Base-by-base conservation (phyloP, 1,139 yeast genomes). In the Pneumocystis murina region DNA sequence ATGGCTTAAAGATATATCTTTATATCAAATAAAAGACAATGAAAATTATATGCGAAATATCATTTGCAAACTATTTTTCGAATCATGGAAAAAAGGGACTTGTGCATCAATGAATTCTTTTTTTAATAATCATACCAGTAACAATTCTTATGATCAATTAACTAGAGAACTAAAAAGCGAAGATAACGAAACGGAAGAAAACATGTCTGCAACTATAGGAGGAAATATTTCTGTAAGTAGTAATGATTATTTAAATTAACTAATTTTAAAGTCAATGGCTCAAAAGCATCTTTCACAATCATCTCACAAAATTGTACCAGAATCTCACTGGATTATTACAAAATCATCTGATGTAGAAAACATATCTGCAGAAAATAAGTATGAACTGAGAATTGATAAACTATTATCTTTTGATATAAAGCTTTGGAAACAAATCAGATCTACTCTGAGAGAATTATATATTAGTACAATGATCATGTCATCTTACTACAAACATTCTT, bases 401-500 rank as follows among this genome's bases (percentile, higher is more conserved):
- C 57, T 64, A 12, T 61, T 65, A 0, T 81, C 81, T 70, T 79
- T 84, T 72, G 94, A 87, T 73, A 75, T 87, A 55, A 74, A 95
- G 62, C 80, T 89, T 61, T 86, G 92, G 85, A 88, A 84, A 70
- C 75, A 82, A 0, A 76, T 87, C 10, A 78, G 96, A 62, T 71
- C 77, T 0, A 75, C 79, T 24, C 74, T 90, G 48, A 86, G 87
- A 63, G 90, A 85, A 69, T 75, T 90, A 68, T 84, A 84, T 69
- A 81, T 88, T 61, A 79, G 87, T 0, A 81, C 87, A 0, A 78
- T 91, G 67, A 84, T 91, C 12, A 82, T 92, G 5, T 84, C 84
- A 68, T 78, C 83, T 63, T 76, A 75, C 12, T 84, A 79, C 71
- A 85, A 86, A 71, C 75, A 80, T 39, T 76, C 84, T 40, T 76